Evolutionary conservation across 2,329 filamentous ascomycete genomes (phyloP).

Genomic region (Pyrenophora teres): DNA sequence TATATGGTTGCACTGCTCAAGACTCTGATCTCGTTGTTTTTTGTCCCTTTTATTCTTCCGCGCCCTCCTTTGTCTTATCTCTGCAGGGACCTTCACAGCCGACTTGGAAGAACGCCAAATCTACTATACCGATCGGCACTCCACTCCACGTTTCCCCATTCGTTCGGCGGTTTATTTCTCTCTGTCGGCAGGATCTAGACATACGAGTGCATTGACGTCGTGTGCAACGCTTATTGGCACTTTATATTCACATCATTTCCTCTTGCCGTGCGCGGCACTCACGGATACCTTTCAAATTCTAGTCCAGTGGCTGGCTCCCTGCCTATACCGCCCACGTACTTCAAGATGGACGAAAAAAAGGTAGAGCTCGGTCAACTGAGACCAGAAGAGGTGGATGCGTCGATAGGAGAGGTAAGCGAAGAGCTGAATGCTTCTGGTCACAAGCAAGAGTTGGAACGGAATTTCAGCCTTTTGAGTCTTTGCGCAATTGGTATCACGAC

Average conservation of each 20-base stretch:
- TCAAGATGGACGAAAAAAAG: slow-evolving; percentile 13
- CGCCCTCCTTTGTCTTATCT: slow-evolving; percentile 2
- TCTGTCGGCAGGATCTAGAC: background rate
- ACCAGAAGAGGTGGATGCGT: slow-evolving; percentile 22
- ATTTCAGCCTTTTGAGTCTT: slow-evolving; percentile 55
- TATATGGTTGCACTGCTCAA: background rate
- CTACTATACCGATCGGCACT: background rate
- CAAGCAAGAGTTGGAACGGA: slow-evolving; percentile 57
- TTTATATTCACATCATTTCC: background rate
- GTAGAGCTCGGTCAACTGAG: slow-evolving; percentile 15
- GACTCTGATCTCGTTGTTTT: background rate
- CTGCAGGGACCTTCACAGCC: background rate
- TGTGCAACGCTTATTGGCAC: background rate
- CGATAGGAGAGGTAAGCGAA: slow-evolving; percentile 31
- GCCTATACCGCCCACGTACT: background rate
- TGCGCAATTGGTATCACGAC: slow-evolving; percentile 54
- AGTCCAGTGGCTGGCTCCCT: background rate
- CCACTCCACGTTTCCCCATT: background rate
- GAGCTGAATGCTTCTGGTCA: slow-evolving; percentile 58
- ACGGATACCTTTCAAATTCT: background rate
- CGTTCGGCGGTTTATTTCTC: background rate
- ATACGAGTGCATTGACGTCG: background rate
- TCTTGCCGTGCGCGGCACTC: background rate
- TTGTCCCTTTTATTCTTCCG: background rate
- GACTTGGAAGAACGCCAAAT: background rate